Base-by-base conservation (phyloP, 345 rosid species). In the Euclidium syriacum region DNA sequence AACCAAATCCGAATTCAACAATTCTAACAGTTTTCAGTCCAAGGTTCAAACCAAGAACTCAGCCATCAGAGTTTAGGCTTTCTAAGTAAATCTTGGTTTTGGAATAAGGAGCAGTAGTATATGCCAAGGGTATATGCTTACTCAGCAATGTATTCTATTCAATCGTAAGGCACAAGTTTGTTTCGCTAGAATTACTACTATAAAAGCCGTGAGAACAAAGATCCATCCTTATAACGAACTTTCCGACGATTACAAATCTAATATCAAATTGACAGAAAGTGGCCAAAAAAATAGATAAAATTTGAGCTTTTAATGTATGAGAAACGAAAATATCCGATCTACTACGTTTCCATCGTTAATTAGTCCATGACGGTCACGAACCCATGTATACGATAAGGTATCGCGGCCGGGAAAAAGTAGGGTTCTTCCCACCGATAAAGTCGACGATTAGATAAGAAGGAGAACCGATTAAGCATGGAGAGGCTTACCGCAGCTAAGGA, bases 401-500 rank as follows among this genome's bases (percentile, higher is more conserved):
- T 17, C 57, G 25, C 40, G 8, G 30, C 30, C 4, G 6, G 30
- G 4, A 27, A 27, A 6, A 27, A 6, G 3, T 27, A 3, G 30
- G 6, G 30, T 27, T 27, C 3, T 27, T 27, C 30, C 3, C 4
- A 52, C 18, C 18, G 52, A 3, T 48, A 17, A 51, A 17, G 16
- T 33, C 38, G 35, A 19, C 43, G 48, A 18, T 18, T n/a, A 3
- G 16, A 36, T n/a, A n/a, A 47, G 32, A 6, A 52, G 9, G 23
- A 52, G 52, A 52, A 8, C 3, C 15, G 3, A 19, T 20, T 7
- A 12, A 4, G 20, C 4, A 22, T 58, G 17, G 2, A 57, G 34
- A 29, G 3, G 20, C 52, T 68, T 51, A 68, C 73, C 53, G 29
- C 3, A 58, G 65, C 20, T 57, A 57, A 48, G 25, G 40, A 57